Percentiles rank a stretch among this genome's conserved stretches.
Conservation (phyloP, 106 monocot species). For the Dendrobium chrysotoxum region DNA sequence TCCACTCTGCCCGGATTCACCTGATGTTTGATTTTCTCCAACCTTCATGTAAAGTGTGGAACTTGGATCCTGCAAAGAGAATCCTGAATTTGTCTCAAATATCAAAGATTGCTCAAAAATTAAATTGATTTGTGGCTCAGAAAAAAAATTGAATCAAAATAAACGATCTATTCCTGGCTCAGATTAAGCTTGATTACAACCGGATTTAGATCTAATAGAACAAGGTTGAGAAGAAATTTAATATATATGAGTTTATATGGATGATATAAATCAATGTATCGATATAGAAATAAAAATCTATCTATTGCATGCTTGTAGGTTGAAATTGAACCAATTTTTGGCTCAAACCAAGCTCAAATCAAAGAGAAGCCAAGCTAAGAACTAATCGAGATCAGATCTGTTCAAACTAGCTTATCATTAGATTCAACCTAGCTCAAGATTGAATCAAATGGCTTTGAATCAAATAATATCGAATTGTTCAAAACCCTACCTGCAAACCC, state of each 20-base stretch:
- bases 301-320: neutral
- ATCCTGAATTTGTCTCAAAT: neutral
- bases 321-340: neutral
- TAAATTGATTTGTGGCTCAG: neutral
- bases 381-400: neutral
- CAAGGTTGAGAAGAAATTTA: neutral
- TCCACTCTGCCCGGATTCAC: neutral
- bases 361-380: neutral
- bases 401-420: neutral
- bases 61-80: conserved; percentile 29
- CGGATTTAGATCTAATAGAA: neutral
- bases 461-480: neutral
- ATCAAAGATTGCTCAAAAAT: neutral
- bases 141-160: neutral
- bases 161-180: neutral
- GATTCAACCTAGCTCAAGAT: neutral
- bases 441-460: neutral
- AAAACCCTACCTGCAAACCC: conserved; percentile 20
- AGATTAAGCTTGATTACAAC: neutral
- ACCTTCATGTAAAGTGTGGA: conserved; percentile 29
- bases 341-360: neutral
- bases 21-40: neutral
- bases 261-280: neutral
- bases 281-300: neutral
- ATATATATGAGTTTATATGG: neutral